phyloP scores from a whole-genome alignment of 2,329 filamentous ascomycete genomes.

The Ceratocystis papillata region DNA sequence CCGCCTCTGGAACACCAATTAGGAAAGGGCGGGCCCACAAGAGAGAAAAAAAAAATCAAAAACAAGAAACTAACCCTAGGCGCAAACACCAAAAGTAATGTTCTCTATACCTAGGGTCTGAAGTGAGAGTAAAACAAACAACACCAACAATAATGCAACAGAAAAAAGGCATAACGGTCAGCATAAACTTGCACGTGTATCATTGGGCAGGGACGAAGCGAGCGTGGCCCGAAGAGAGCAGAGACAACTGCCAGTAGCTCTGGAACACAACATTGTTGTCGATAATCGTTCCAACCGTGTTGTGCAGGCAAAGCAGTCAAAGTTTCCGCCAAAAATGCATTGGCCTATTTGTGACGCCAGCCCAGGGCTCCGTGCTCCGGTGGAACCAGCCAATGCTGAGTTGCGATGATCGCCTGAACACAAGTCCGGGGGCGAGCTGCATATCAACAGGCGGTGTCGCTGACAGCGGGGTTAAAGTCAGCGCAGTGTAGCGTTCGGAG shows the following conservation, averaged over 20 bases:
- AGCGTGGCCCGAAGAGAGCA: constrained; percentile 6
- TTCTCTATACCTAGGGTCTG: neutral
- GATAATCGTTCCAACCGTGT: constrained; percentile 20
- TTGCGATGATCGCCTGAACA: constrained; percentile 14
- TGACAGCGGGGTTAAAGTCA: neutral
- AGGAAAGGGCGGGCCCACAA: neutral
- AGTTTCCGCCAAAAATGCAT: constrained; percentile 4
- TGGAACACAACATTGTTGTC: constrained; percentile 20
- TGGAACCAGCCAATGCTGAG: constrained; percentile 11
- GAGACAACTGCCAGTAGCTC: constrained; percentile 10
- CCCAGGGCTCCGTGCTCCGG: constrained; percentile 10
- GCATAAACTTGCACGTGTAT: neutral
- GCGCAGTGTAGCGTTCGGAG: neutral
- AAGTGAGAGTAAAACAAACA: neutral
- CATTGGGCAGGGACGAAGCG: neutral
- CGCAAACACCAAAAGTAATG: too few relatives aligned
- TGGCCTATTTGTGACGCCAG: constrained; percentile 19
- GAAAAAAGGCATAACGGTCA: constrained; percentile 8
- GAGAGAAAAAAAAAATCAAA: neutral
- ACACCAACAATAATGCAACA: neutral
- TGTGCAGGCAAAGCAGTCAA: constrained; percentile 21
- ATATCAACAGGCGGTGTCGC: constrained; percentile 5
- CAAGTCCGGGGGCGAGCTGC: constrained; percentile 12
- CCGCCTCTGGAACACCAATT: neutral
- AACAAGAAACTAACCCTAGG: constrained; percentile 6